Percentiles rank a stretch among this genome's conserved stretches.
Evolutionary conservation across 2,329 filamentous ascomycete species (phyloP).

Genomic region (Ceratocystis variospora): DNA sequence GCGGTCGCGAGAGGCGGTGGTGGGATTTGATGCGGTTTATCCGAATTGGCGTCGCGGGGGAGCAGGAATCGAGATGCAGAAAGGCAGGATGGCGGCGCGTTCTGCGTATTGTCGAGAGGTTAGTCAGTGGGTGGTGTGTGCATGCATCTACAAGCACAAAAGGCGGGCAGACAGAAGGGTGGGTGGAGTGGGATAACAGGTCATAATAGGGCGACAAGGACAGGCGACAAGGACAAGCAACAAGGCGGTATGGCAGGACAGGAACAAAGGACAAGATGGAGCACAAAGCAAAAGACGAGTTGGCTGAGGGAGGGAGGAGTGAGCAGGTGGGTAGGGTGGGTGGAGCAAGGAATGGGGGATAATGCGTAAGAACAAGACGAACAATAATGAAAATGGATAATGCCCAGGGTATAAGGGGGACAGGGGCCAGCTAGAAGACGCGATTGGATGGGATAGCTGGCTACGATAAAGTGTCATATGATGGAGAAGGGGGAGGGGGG

Average conservation of each 20-base stretch:
- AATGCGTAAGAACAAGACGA: not conserved
- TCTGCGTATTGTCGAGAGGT: not conserved
- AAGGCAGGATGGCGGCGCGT: conserved; percentile 3
- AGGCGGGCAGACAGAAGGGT: not conserved
- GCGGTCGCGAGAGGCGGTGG: conserved; percentile 15
- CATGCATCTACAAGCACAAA: not conserved
- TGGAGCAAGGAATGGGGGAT: not conserved
- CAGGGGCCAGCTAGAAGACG: not conserved
- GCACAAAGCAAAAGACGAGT: not conserved
- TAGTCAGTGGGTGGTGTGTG: conserved; percentile 1
- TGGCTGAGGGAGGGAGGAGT: not conserved
- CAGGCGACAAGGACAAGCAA: not conserved
- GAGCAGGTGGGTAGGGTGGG: not conserved
- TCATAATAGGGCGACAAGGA: not conserved
- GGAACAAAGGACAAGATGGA: not conserved
- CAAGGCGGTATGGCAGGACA: not conserved
- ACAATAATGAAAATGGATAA: not conserved
- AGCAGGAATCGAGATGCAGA: not conserved
- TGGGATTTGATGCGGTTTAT: not conserved
- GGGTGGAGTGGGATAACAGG: not conserved
- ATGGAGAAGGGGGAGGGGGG: not conserved
- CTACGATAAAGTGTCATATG: not conserved
- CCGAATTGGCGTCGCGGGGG: not conserved
- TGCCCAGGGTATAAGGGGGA: not conserved
- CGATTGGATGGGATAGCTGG: not conserved